Percentiles rank a stretch among this genome's conserved stretches.
These are phyloP conservation scores for Neoboletus magnificus DNA, from an alignment of 768 basidiomycete species.

Conservation along the genomic window DNA sequence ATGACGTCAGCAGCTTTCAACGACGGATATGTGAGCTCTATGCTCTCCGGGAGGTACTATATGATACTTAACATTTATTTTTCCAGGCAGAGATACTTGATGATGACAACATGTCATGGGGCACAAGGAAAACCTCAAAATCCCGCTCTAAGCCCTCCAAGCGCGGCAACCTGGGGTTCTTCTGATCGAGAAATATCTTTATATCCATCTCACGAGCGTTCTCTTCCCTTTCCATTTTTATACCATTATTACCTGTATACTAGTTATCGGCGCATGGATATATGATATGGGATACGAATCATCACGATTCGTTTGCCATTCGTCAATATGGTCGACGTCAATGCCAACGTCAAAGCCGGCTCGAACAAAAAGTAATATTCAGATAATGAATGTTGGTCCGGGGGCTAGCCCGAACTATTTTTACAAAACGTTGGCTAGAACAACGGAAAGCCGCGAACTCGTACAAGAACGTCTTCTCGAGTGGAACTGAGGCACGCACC, in stretches of 20 bases:
- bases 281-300: constrained; percentile 10
- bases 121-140: neutral
- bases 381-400: neutral
- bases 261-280: constrained; percentile 7
- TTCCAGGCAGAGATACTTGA: constrained; percentile 28
- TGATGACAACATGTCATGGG: constrained; percentile 31
- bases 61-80: neutral
- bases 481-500: neutral
- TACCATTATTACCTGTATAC: constrained; percentile 1
- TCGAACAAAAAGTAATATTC: neutral
- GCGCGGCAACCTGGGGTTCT: constrained; percentile 6
- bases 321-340: neutral
- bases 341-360: neutral
- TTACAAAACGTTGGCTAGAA: neutral
- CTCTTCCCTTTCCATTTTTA: neutral
- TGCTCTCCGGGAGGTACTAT: neutral
- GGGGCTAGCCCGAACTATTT: constrained; percentile 3
- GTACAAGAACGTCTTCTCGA: neutral
- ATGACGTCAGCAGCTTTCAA: neutral
- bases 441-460: neutral
- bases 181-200: constrained; percentile 1
- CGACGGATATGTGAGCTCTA: constrained; percentile 16
- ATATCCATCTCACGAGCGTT: neutral
- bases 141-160: constrained; percentile 3
- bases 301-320: neutral